Base-by-base conservation (phyloP, 208 protist species). In the Leishmania arabica region DNA sequence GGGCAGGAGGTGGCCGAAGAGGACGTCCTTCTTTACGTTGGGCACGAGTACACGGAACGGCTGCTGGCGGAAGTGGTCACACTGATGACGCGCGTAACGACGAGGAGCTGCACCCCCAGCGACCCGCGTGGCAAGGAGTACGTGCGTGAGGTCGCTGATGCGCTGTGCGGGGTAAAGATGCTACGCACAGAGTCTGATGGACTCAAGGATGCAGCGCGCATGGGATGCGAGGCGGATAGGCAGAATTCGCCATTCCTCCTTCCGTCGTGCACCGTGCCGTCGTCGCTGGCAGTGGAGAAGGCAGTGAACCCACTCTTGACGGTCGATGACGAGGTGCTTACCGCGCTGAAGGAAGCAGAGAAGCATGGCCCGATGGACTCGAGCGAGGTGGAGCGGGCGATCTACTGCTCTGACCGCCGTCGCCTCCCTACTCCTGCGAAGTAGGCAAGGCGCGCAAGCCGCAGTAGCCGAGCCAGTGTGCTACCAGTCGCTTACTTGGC, bases 11-110 rank as follows among this genome's bases (percentile, higher is more conserved):
- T 97, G 7, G 80, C 65, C 0, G 72, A 86, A 45, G 88, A 96
- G 51, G 75, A 92, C 73, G 86, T 97, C 27, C 84, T 95, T 34
- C 71, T 95, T 19, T 96, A 97, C 79, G 90, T 92, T 13, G 94
- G 91, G 1, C 94, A 96, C 74, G 92, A 95, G 84, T 97, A 97
- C 84, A 95, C 91, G 51, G 89, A 92, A 77, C 66, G 80, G 34
- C 78, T 94, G 19, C 56, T 95, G n/a, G 17, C 70, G n/a, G 87
- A 91, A 77, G 81, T 93, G 78, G 45, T 85, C n/a, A 83, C 31
- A 19, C 45, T 84, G 34, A 90, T 89, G 78, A 81, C 77, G n/a
- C 75, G 84, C 31, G 66, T 77, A 5, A 11, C 89, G 66, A 7
- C 62, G 45, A 77, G 47, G 60, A 31, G 31, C 37, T 53, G n/a